Evolutionary conservation across 352 stramenopile genomes (phyloP).

Genomic region (Globisporangium canariense): DNA sequence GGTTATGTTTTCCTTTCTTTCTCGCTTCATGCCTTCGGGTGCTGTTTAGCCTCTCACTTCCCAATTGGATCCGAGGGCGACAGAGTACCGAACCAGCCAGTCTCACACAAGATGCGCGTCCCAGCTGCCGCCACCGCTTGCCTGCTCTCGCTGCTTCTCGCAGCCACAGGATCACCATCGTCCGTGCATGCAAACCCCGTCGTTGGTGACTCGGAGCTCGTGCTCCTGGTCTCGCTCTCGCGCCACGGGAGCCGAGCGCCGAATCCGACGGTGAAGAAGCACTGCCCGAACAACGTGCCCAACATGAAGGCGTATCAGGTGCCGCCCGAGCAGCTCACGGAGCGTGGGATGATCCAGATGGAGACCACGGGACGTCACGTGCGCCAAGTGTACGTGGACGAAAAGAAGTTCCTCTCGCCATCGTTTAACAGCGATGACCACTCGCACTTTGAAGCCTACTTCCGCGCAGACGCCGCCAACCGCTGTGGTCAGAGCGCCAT

Average conservation of each 20-base stretch:
- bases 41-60: slow-evolving; percentile 4
- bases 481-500: slow-evolving; percentile 70
- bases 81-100: neutral
- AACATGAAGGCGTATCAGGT: slow-evolving; percentile 62
- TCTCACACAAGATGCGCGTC: slow-evolving; percentile 6
- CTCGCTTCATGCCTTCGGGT: neutral
- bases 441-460: slow-evolving; percentile 69
- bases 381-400: slow-evolving; percentile 62
- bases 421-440: slow-evolving; percentile 65
- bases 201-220: slow-evolving; percentile 42
- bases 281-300: slow-evolving; percentile 62
- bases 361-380: slow-evolving; percentile 58
- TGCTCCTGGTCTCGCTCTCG: slow-evolving; percentile 64
- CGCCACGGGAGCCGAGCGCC: slow-evolving; percentile 71
- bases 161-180: neutral
- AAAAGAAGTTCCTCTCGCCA: slow-evolving; percentile 57
- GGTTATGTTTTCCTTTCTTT: neutral
- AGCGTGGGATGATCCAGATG: slow-evolving; percentile 71
- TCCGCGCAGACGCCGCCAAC: slow-evolving; percentile 63
- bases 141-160: slow-evolving; percentile 8
- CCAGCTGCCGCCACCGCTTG: neutral
- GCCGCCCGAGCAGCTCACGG: slow-evolving; percentile 69
- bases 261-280: slow-evolving; percentile 54
- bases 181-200: neutral
- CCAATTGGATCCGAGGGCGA: neutral